These are phyloP conservation scores for Fusarium lateritium DNA, from an alignment of 2,329 filamentous ascomycete species.

Conservation along the genomic window DNA sequence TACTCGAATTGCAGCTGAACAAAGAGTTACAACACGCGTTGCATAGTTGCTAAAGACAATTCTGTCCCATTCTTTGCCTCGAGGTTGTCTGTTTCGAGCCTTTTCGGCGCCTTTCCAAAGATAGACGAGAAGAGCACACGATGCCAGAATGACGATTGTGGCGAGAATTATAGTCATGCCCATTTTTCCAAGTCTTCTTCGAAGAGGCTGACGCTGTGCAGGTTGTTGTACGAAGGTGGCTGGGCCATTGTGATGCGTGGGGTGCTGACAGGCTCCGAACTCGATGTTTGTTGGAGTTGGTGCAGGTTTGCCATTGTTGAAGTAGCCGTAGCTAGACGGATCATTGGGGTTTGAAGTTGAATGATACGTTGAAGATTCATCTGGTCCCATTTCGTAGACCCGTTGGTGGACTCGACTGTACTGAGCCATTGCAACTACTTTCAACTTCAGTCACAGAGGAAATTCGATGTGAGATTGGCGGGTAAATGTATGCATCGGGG, in stretches of 20 bases:
- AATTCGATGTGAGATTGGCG: too few relatives aligned
- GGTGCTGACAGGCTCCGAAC: neutral
- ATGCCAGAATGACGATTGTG: neutral
- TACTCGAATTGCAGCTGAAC: conserved; percentile 8
- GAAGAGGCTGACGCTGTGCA: neutral
- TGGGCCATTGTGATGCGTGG: neutral
- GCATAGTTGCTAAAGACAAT: conserved; percentile 13
- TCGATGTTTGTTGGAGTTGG: neutral
- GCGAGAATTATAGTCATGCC: neutral
- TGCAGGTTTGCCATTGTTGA: neutral
- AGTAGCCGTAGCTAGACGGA: neutral
- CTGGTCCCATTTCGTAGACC: neutral
- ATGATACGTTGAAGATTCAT: neutral
- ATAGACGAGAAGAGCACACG: conserved; percentile 20
- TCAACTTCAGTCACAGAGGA: too few relatives aligned
- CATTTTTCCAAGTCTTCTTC: neutral
- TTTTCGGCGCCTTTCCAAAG: conserved; percentile 15
- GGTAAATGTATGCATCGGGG: too few relatives aligned
- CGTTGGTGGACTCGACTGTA: conserved; percentile 5
- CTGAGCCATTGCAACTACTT: neutral
- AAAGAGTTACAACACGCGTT: conserved; percentile 12
- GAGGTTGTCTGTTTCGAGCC: neutral
- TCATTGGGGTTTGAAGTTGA: accelerated
- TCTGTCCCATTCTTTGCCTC: conserved; percentile 6
- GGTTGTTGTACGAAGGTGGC: neutral